Percentiles rank a stretch among this genome's conserved stretches.
Conservation (phyloP, 441 rosid genomes). For the Theobroma grandiflorum region DNA sequence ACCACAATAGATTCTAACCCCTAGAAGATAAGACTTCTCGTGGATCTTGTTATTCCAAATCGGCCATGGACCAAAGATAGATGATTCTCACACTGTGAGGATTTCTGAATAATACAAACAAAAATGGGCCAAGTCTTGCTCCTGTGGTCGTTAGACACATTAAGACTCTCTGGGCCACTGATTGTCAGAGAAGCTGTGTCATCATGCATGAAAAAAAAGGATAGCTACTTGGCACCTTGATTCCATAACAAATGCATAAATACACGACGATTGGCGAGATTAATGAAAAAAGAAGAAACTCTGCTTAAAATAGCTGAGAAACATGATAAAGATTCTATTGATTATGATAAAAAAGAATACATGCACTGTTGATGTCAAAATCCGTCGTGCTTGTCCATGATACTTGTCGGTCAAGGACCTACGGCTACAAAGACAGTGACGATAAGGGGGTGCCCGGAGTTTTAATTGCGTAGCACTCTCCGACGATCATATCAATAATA, state of each 20-base stretch:
- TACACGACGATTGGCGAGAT: background rate
- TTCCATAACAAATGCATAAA: conserved; percentile 3
- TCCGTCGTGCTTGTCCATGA: background rate
- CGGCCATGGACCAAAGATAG: background rate
- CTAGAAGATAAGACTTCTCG: too few relatives aligned
- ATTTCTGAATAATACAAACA: background rate
- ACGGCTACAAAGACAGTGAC: background rate
- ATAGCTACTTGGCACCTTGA: background rate
- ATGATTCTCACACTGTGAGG: background rate
- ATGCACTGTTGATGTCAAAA: background rate
- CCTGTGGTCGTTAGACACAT: background rate
- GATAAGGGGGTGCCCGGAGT: too few relatives aligned
- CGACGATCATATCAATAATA: too few relatives aligned
- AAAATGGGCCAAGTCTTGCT: background rate
- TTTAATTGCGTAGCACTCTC: too few relatives aligned
- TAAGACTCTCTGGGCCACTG: background rate
- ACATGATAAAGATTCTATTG: background rate
- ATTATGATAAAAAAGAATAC: too few relatives aligned
- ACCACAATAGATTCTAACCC: too few relatives aligned
- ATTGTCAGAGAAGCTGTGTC: background rate
- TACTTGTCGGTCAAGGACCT: too few relatives aligned
- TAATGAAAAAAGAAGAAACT: too few relatives aligned
- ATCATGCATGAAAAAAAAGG: background rate
- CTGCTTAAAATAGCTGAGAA: background rate
- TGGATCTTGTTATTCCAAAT: background rate